Conservation (phyloP, 805 yeast species). For the Nakazawaea wyomingensis region DNA sequence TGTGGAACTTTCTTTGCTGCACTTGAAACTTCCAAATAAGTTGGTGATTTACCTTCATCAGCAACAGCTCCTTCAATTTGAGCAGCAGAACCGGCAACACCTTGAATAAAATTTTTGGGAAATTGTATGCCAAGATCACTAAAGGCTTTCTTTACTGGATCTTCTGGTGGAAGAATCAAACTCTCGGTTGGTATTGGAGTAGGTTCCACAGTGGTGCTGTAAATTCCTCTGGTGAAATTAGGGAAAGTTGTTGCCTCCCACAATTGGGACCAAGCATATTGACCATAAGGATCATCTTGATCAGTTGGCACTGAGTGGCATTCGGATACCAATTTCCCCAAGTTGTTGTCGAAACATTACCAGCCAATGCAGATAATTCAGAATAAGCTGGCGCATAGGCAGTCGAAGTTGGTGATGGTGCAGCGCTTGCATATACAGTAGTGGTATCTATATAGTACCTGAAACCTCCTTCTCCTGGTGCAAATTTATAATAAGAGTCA, state of each 20-base stretch:
- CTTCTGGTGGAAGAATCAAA: conserved; percentile 12
- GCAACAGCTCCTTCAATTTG: conserved; percentile 33
- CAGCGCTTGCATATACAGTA: conserved; percentile 2
- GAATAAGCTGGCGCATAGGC: conserved; percentile 21
- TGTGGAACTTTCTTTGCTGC: conserved; percentile 15
- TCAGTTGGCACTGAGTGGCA: conserved; percentile 4
- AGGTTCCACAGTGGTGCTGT: conserved; percentile 13
- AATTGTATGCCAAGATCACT: conserved; percentile 4
- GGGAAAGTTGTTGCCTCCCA: conserved; percentile 9
- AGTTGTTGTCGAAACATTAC: conserved; percentile 8
- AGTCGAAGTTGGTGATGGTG: conserved; percentile 10
- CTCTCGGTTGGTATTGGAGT: conserved; percentile 11
- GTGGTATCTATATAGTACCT: conserved; percentile 9
- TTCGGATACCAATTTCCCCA: conserved; percentile 12
- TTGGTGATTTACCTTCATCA: conserved; percentile 28
- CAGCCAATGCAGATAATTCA: conserved; percentile 1
- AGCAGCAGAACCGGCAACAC: conserved; percentile 30
- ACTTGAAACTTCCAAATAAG: conserved; percentile 23
- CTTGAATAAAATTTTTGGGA: conserved; percentile 19
- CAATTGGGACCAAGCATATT: conserved; percentile 9
- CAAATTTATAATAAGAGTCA: neutral
- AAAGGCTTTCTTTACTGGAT: conserved; percentile 8
- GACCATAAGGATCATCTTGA: conserved; percentile 10
- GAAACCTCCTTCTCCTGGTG: conserved; percentile 7
- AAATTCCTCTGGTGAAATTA: conserved; percentile 11